Evolutionary conservation across 192 early-diverging fungal genomes (phyloP), one percentile per base, ranked within the genome.

Genomic region (Gigaspora rosea): DNA sequence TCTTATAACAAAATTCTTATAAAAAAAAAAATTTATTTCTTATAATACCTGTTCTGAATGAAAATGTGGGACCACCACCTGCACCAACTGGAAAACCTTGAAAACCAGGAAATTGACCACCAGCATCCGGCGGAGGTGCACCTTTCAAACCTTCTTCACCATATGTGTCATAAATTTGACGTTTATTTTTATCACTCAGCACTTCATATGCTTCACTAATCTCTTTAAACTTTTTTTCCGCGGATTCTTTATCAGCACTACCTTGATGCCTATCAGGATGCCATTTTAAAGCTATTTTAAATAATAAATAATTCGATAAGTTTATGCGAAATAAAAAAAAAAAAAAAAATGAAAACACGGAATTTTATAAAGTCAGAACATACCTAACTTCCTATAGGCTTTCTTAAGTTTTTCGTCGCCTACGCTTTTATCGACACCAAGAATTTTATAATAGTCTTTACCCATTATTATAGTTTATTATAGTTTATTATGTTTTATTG

Each of bases 121-220:
- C 89, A 16, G 88, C 87, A 71, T 78, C 80, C 8, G 75, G 63
- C 11, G 75, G 75, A 4, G 75, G 62, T 12, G 59, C 82, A n/a
- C 87, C 91, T 81, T 95, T 95, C 78, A 95, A 92, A 18, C 96
- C 96, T 71, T 97, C 96, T 82, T 98, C 96, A 36, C 96, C 96
- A 78, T 88, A 99, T 77, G 92, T 91, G 80, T 99, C 98, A 89
- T 96, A 99, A 50, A 97, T 90, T 51, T 94, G 87, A 33, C 96
- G 88, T 87, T 98, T 98, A 69, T 98, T 87, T 77, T 91, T 86
- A 85, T 99, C 97, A 56, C 93, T 95, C 1, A 99, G 86, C 20
- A 95, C 92, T 81, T 99, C 98, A 80, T 95, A 99, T 7, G 98
- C 97, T 85, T 98, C 95, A 52, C 94, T 94, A 54, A 99, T 93